Evolutionary conservation across 176 grass and related monocot genomes (phyloP).

Genomic region (Ampelocalamus luodianensis): DNA sequence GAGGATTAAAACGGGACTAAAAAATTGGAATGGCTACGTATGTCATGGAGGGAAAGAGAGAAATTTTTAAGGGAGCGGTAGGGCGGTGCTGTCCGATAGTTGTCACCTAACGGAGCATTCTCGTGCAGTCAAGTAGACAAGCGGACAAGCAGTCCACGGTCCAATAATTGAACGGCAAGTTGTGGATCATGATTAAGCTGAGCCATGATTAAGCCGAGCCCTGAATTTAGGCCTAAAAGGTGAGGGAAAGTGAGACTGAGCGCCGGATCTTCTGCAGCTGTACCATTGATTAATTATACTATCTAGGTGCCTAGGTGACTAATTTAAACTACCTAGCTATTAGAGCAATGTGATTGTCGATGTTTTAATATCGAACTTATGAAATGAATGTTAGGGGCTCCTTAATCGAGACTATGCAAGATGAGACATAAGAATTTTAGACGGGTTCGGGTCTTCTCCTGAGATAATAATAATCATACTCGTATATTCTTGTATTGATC

Average conservation of each 20-base stretch:
- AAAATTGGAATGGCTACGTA: no score
- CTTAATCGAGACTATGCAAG: no score
- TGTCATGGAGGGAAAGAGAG: neutral
- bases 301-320: no score
- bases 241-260: conserved; percentile 2
- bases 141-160: neutral
- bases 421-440: no score
- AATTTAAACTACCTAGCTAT: no score
- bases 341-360: no score
- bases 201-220: neutral
- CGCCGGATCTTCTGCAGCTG: neutral
- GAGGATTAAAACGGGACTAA: neutral
- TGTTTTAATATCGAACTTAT: no score
- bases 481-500: no score
- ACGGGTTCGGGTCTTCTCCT: no score
- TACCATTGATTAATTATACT: neutral
- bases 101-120: neutral
- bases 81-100: neutral
- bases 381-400: no score
- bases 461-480: no score
- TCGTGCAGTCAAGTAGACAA: neutral
- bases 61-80: neutral
- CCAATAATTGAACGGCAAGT: conserved; percentile 29
- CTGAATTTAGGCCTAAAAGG: conserved; percentile 42
- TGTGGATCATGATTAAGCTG: no score